A percentile compares a stretch with the other conserved stretches of the same genome.
These are phyloP conservation scores for Aschersonia sp. DNA, from an alignment of 2,329 filamentous ascomycete species.

Conservation along the genomic window DNA sequence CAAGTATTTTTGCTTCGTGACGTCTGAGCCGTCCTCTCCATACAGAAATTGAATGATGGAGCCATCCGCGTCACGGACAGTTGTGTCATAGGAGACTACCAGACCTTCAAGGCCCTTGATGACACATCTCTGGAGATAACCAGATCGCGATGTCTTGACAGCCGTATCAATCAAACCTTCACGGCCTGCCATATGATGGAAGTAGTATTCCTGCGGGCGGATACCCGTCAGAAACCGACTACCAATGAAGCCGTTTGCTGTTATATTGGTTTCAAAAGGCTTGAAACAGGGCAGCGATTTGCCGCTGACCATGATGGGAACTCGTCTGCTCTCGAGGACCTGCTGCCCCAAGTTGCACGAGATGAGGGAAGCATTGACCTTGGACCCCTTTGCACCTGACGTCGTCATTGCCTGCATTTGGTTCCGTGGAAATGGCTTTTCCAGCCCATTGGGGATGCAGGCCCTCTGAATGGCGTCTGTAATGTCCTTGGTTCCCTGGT, in stretches of 20 bases:
- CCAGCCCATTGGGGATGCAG: constrained; percentile 69
- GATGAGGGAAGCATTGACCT: constrained; percentile 93
- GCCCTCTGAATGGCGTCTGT: constrained; percentile 65
- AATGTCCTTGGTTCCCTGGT: constrained; percentile 51
- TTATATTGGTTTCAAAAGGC: constrained; percentile 75
- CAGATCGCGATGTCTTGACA: constrained; percentile 93
- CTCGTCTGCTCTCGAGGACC: constrained; percentile 84
- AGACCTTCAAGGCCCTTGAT: constrained; percentile 98
- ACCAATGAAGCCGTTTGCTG: constrained; percentile 85
- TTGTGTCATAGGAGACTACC: constrained; percentile 82
- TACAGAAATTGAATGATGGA: constrained; percentile 91
- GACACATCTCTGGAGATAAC: constrained; percentile 89
- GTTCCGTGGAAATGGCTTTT: constrained; percentile 88
- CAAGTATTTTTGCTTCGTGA: constrained; percentile 86
- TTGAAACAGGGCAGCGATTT: constrained; percentile 92
- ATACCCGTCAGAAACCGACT: constrained; percentile 97
- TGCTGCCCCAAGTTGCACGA: constrained; percentile 96
- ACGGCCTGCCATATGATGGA: constrained; percentile 97
- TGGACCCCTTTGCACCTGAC: constrained; percentile 84
- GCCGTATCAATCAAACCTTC: constrained; percentile 98
- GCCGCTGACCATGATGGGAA: constrained; percentile 94
- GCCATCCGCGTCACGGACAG: constrained; percentile 86
- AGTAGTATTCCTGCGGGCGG: constrained; percentile 94
- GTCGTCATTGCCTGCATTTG: constrained; percentile 99
- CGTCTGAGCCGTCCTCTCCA: constrained; percentile 88